These are phyloP conservation scores for Camelina sativa DNA, from an alignment of 345 rosid species.

Conservation along the genomic window DNA sequence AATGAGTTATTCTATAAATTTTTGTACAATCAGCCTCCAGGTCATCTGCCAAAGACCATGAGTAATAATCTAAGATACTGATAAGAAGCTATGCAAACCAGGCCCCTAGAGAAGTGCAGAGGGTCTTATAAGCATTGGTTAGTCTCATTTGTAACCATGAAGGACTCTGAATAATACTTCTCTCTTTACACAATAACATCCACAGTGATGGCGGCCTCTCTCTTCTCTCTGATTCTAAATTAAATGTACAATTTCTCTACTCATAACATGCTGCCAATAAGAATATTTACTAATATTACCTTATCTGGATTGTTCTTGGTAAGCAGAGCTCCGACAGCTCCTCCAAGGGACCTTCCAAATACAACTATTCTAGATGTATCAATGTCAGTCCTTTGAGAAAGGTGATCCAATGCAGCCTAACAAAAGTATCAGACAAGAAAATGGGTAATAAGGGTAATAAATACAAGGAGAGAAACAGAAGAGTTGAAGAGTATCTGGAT, in stretches of 20 bases:
- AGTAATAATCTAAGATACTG: neutral
- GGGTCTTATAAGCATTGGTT: neutral
- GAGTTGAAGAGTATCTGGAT: constrained; percentile 20
- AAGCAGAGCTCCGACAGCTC: constrained; percentile 95
- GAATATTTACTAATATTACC: constrained; percentile 49
- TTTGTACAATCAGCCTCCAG: neutral
- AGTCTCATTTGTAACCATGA: neutral
- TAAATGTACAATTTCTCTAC: neutral
- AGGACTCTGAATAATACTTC: neutral
- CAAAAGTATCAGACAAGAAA: constrained; percentile 35
- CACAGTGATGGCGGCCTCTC: neutral
- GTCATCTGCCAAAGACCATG: constrained; percentile 13
- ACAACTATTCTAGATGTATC: constrained; percentile 89
- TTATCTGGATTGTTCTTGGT: constrained; percentile 89
- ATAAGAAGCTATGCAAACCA: neutral
- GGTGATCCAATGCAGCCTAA: constrained; percentile 98
- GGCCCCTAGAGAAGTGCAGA: neutral
- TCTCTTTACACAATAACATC: neutral
- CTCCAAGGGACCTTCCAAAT: constrained; percentile 98
- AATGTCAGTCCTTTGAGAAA: constrained; percentile 81
- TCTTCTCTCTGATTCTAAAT: neutral
- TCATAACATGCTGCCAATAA: neutral
- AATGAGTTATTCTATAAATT: neutral
- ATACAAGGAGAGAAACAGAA: neutral
- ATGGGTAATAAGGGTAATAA: constrained; percentile 5